phyloP scores from a whole-genome alignment of 805 yeast genomes.

The Wickerhamomyces mucosus region DNA sequence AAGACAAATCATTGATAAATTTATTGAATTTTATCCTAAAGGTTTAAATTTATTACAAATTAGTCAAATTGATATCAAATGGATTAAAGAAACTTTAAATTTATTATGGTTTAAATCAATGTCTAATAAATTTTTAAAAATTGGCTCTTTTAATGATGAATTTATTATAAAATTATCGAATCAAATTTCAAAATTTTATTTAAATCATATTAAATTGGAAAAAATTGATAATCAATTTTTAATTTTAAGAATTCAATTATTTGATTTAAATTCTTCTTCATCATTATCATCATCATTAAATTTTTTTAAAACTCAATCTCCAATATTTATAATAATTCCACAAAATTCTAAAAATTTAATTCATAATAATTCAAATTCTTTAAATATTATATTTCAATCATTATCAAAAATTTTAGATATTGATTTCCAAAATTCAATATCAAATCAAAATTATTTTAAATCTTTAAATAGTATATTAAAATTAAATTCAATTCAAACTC shows the following conservation, averaged over 20 bases:
- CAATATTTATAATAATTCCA: conserved; percentile 50
- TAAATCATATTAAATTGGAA: conserved; percentile 27
- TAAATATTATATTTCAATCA: conserved; percentile 51
- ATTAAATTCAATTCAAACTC: conserved; percentile 46
- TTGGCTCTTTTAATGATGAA: conserved; percentile 19
- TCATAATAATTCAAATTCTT: conserved; percentile 34
- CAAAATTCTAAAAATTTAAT: conserved; percentile 17
- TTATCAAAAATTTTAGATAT: conserved; percentile 33
- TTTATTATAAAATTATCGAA: conserved; percentile 14
- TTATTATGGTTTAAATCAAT: conserved; percentile 24
- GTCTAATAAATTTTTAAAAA: conserved; percentile 19
- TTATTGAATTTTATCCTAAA: conserved; percentile 32
- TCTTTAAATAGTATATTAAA: conserved; percentile 45
- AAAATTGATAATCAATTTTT: not conserved
- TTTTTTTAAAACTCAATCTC: conserved; percentile 42
- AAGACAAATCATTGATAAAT: conserved; percentile 14
- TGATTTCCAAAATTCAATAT: conserved; percentile 26
- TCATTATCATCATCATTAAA: conserved; percentile 20
- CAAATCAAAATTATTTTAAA: conserved; percentile 20
- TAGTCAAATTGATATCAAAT: conserved; percentile 63
- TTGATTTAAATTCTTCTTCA: no score
- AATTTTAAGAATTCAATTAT: not conserved
- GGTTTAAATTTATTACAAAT: conserved; percentile 58
- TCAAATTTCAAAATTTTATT: conserved; percentile 41
- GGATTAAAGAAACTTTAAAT: conserved; percentile 46